Conservation (phyloP, 257 asterid species). For the Petunia axillaris region DNA sequence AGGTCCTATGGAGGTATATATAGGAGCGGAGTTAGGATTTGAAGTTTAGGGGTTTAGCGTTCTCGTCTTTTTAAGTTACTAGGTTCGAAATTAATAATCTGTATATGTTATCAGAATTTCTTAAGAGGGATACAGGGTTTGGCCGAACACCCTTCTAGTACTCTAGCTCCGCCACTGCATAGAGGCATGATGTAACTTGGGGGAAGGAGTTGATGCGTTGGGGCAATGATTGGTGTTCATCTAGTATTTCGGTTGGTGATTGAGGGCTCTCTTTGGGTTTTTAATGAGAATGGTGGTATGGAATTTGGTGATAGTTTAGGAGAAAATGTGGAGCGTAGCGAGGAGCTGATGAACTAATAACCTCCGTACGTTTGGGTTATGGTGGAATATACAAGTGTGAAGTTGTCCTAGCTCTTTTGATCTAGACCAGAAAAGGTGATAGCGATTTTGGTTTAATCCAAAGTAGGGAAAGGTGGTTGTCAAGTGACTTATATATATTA, state of each 20-base stretch:
- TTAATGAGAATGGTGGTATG: neutral
- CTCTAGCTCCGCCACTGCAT: too few relatives aligned
- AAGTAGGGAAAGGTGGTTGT: neutral
- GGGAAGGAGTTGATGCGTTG: neutral
- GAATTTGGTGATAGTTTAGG: slow-evolving; percentile 8
- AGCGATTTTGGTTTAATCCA: neutral
- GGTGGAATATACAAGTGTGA: neutral
- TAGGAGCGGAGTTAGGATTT: too few relatives aligned
- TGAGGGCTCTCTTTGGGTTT: neutral
- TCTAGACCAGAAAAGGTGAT: neutral
- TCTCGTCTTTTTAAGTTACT: too few relatives aligned
- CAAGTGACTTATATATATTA: neutral
- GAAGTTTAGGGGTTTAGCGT: too few relatives aligned
- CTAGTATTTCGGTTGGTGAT: neutral
- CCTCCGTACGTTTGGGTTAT: neutral
- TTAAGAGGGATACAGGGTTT: too few relatives aligned
- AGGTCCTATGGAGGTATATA: neutral
- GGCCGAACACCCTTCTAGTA: too few relatives aligned
- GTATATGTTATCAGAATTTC: too few relatives aligned
- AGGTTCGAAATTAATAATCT: too few relatives aligned
- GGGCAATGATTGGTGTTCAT: neutral
- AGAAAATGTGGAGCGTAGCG: slow-evolving; percentile 6
- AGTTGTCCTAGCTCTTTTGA: neutral
- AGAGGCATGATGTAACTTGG: neutral
- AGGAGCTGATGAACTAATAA: neutral